Conservation (phyloP, 2,329 filamentous ascomycete species). For the Onygena corvina region DNA sequence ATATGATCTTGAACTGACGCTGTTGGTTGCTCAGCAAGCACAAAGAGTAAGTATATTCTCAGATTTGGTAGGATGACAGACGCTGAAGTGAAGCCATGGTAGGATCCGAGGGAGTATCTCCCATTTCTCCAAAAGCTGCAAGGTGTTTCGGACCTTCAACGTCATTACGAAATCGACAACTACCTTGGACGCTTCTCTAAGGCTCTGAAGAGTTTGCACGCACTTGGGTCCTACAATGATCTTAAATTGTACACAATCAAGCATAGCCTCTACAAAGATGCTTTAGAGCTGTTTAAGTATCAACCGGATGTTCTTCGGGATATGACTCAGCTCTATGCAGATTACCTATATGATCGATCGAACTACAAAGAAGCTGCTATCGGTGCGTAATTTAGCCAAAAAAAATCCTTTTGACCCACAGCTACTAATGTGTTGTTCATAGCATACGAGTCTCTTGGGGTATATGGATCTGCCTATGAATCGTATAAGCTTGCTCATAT, state of each 20-base stretch:
- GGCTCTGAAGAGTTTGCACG: constrained; percentile 64
- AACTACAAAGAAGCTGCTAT: constrained; percentile 77
- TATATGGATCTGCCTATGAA: constrained; percentile 62
- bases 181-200: constrained; percentile 65
- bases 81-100: background rate
- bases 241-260: constrained; percentile 65
- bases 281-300: constrained; percentile 74
- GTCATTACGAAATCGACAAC: constrained; percentile 78
- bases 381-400: constrained; percentile 23
- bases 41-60: constrained; percentile 48
- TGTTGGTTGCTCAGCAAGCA: constrained; percentile 87
- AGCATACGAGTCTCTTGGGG: constrained; percentile 73
- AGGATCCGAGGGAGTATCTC: constrained; percentile 84
- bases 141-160: constrained; percentile 55
- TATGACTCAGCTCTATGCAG: constrained; percentile 68
- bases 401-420: constrained; percentile 7
- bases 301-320: constrained; percentile 52
- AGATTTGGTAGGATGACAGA: background rate
- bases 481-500: constrained; percentile 74
- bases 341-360: constrained; percentile 61
- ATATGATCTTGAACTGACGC: constrained; percentile 79
- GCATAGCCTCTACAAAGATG: constrained; percentile 64
- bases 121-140: constrained; percentile 87
- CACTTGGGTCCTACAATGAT: constrained; percentile 63
- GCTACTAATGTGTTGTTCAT: background rate